phyloP scores from a whole-genome alignment of 2,329 filamentous ascomycete genomes.

The Paecilomyces formosus region DNA sequence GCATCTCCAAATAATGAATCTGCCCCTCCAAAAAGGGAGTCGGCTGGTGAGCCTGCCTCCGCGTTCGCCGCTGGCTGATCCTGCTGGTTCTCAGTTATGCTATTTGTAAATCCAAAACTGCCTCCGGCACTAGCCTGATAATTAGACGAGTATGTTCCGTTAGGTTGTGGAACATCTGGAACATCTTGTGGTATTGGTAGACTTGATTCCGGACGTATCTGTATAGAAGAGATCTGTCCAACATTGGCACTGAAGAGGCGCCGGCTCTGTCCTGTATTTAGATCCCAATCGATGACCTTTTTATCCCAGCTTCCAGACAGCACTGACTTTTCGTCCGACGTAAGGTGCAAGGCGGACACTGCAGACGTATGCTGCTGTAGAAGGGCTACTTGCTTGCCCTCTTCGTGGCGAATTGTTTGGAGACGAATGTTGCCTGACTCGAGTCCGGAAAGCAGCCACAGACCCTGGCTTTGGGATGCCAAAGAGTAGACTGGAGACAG shows the following conservation, averaged over 20 bases:
- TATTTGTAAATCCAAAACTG: conserved; percentile 41
- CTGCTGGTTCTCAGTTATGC: conserved; percentile 24
- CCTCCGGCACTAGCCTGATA: conserved; percentile 48
- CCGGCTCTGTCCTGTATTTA: conserved; percentile 73
- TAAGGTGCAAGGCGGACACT: conserved; percentile 76
- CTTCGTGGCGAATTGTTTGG: conserved; percentile 87
- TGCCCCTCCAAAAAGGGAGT: conserved; percentile 77
- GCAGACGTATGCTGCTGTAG: conserved; percentile 82
- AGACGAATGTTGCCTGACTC: conserved; percentile 90
- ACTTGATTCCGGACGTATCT: conserved; percentile 70
- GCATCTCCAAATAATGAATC: conserved; percentile 87
- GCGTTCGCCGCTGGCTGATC: conserved; percentile 44
- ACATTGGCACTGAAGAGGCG: conserved; percentile 70
- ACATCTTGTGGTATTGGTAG: conserved; percentile 69
- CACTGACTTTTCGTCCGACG: conserved; percentile 77
- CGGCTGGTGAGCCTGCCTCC: conserved; percentile 57
- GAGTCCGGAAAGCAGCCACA: conserved; percentile 86
- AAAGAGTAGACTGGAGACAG: conserved; percentile 92
- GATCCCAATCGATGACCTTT: conserved; percentile 85
- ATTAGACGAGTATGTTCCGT: conserved; percentile 69
- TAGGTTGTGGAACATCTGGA: conserved; percentile 42
- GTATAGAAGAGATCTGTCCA: conserved; percentile 80
- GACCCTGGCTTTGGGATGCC: conserved; percentile 77
- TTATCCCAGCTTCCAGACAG: conserved; percentile 97
- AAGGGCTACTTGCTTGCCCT: conserved; percentile 79